Evolutionary conservation across 371 early-diverging fungal species (phyloP).

Genomic region (Apophysomyces trapeziformis): DNA sequence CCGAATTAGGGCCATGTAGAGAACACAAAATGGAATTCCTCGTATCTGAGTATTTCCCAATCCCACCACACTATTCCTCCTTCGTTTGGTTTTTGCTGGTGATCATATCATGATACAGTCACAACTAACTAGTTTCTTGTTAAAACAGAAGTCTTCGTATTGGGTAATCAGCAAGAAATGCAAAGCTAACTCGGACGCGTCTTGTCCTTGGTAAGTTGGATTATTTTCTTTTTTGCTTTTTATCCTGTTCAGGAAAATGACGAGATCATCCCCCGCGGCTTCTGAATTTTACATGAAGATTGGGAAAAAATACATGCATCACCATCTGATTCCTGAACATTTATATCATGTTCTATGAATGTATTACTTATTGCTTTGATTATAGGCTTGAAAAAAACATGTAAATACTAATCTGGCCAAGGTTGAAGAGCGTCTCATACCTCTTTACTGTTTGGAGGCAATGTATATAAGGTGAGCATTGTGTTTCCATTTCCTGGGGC

Average conservation of each 20-base stretch:
- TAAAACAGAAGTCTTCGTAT: background rate
- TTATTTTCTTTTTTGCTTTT: background rate
- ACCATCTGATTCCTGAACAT: constrained; percentile 9
- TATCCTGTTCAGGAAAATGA: background rate
- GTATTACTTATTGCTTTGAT: background rate
- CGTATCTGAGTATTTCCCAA: constrained; percentile 8
- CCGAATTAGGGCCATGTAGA: constrained; percentile 9
- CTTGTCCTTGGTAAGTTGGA: background rate
- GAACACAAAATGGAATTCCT: constrained; percentile 8
- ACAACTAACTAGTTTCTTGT: background rate
- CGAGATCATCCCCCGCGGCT: constrained; percentile 2
- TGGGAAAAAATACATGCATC: constrained; percentile 6
- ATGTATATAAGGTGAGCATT: background rate
- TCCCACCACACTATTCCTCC: background rate
- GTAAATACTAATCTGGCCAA: background rate
- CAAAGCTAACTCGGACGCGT: background rate
- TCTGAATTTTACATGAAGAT: constrained; percentile 3
- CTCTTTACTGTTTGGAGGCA: too few relatives aligned
- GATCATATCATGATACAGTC: background rate
- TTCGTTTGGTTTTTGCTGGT: background rate
- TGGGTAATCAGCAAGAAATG: background rate
- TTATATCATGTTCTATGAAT: background rate
- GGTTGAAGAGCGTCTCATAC: too few relatives aligned
- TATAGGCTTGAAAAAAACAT: background rate
- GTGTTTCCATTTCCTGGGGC: background rate